Conservation (phyloP, 2,329 filamentous ascomycete genomes). For the Raffaelea albimanens region DNA sequence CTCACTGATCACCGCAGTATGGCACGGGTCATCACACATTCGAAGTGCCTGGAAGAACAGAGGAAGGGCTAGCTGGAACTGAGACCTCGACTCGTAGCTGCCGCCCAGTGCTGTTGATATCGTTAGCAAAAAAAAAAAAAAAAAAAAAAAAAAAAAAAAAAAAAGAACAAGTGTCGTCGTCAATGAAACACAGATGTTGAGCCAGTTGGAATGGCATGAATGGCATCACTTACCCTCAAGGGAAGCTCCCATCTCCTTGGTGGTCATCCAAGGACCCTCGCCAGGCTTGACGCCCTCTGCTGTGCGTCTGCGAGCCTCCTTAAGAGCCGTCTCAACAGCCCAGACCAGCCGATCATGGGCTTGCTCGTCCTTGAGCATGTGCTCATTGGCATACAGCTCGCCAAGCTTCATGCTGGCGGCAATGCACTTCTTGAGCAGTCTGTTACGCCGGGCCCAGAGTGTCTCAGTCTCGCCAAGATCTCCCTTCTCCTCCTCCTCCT, state of each 20-base stretch:
- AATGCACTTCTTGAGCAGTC: conserved; percentile 64
- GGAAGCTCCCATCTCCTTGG: conserved; percentile 62
- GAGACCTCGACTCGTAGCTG: conserved; percentile 63
- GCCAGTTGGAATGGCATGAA: too few relatives aligned
- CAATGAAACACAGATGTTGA: too few relatives aligned
- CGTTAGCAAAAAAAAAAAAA: conserved; percentile 17
- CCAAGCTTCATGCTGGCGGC: conserved; percentile 75
- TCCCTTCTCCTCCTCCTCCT: background rate
- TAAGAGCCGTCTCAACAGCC: conserved; percentile 71
- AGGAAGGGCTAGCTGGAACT: conserved; percentile 74
- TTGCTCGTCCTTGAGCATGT: conserved; percentile 62
- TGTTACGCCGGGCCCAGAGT: conserved; percentile 49
- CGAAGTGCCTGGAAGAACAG: conserved; percentile 78
- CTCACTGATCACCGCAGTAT: conserved; percentile 69
- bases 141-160: background rate
- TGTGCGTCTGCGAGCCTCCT: conserved; percentile 61
- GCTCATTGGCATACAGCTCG: conserved; percentile 68
- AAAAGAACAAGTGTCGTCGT: too few relatives aligned
- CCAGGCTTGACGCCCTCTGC: conserved; percentile 58
- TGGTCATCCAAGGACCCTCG: conserved; percentile 62
- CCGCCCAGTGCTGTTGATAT: conserved; percentile 56
- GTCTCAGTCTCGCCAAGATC: conserved; percentile 27
- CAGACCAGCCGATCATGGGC: conserved; percentile 70
- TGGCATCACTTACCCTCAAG: conserved; percentile 48
- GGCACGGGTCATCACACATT: conserved; percentile 58